Evolutionary conservation across 1,139 yeast genomes (phyloP).

Genomic region (Nadsonia commutata): DNA sequence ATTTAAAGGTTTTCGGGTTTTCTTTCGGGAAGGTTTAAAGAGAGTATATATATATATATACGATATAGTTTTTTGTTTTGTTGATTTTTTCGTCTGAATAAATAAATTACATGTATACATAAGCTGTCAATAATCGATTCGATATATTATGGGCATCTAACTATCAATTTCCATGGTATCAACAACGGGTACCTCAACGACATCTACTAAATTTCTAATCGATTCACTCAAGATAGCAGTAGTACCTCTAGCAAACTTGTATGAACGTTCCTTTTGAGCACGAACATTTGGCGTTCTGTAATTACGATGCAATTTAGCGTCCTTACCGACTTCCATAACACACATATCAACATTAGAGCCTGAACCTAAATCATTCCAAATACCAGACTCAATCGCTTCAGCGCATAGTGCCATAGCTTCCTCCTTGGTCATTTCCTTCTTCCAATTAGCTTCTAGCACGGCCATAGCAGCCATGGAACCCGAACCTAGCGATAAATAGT

Average conservation of each 20-base stretch:
- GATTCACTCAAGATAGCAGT: constrained; percentile 64
- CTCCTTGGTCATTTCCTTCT: constrained; percentile 58
- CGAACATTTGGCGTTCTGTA: constrained; percentile 85
- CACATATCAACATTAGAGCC: constrained; percentile 96
- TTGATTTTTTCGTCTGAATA: too few relatives aligned
- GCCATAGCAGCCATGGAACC: constrained; percentile 99
- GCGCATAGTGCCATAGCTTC: constrained; percentile 84
- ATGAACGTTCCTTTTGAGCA: constrained; percentile 62
- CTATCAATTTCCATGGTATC: constrained; percentile 70
- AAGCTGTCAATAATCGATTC: not conserved
- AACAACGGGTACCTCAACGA: constrained; percentile 45
- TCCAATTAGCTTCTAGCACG: constrained; percentile 80
- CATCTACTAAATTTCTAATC: constrained; percentile 50
- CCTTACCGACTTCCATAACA: constrained; percentile 82
- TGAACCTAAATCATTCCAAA: constrained; percentile 97
- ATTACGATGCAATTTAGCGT: constrained; percentile 67
- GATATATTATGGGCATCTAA: too few relatives aligned
- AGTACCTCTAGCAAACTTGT: constrained; percentile 81
- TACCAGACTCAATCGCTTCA: constrained; percentile 93
- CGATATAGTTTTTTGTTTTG: too few relatives aligned
- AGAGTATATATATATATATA: too few relatives aligned
- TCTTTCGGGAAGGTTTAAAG: too few relatives aligned
- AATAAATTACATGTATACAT: too few relatives aligned
- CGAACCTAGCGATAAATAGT: constrained; percentile 81
- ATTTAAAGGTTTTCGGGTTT: too few relatives aligned